Base-by-base conservation (phyloP, 495 filamentous ascomycete genomes). In the Achaetomiella virescens region DNA sequence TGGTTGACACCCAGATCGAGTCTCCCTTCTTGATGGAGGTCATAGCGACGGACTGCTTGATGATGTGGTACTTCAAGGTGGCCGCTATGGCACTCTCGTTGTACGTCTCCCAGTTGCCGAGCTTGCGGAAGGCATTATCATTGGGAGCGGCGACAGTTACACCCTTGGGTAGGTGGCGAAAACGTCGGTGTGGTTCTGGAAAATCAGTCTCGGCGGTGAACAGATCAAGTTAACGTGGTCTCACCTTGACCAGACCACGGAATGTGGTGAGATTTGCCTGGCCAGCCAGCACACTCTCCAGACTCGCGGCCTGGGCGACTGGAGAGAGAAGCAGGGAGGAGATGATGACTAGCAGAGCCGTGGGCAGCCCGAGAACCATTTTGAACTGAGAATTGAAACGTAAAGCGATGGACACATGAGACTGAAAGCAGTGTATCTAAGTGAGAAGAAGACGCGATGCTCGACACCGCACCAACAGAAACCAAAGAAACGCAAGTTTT, bases 1-100 rank as follows among this genome's bases (percentile, higher is more conserved):
- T 60, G 4, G 81, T 84, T 8, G 75, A 71, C 6, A 77, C 55
- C 61, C 83, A 83, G 8, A 61, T 35, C 0, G 62, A 64, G 41
- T 64, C 61, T 42, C 67, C 67, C 52, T 48, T 57, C n/a, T 21
- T n/a, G 17, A 69, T 56, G 18, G 54, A 46, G 15, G 29, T 35
- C 57, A 58, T 60, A 14, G 41, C 15, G 31, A 66, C 24, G 12
- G 8, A 5, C 8, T 42, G n/a, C 14, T 29, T 31, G 20, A 67
- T 38, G 47, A 70, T 57, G 44, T 64, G 62, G 57, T 70, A 70
- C 29, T 57, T 54, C 20, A 70, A 41, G 3, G 45, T 43, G 14
- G 62, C 42, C 20, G n/a, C 36, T 10, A 58, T 41, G 3, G n/a
- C 24, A 22, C 14, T 48, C 33, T 55, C 35, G 35, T 51, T 44